phyloP scores from a whole-genome alignment of 352 stramenopile species.

The Aphanomyces euteiches region DNA sequence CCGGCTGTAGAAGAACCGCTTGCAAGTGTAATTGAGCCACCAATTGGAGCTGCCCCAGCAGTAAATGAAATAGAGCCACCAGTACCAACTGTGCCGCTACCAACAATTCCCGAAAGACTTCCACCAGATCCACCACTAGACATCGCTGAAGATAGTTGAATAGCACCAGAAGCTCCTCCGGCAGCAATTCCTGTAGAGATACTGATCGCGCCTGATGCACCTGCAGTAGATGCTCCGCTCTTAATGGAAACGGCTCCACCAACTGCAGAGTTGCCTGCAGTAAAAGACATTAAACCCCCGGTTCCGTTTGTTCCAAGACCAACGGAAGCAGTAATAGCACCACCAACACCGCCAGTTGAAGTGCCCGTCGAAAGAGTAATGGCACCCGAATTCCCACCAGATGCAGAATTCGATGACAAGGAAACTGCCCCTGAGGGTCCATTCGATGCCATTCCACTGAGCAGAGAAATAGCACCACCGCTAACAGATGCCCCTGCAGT shows the following conservation, averaged over 20 bases:
- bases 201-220: slow-evolving; percentile 31
- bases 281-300: slow-evolving; percentile 35
- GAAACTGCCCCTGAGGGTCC: slow-evolving; percentile 4
- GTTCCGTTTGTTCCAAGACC: slow-evolving; percentile 22
- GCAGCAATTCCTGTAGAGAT: slow-evolving; percentile 32
- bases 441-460: slow-evolving; percentile 23
- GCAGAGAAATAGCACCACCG: slow-evolving; percentile 25
- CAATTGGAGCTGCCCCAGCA: slow-evolving; percentile 4
- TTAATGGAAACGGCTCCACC: slow-evolving; percentile 34
- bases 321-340: slow-evolving; percentile 32
- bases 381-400: slow-evolving; percentile 3
- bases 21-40: background rate
- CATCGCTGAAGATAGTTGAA: slow-evolving; percentile 30
- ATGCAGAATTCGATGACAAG: background rate
- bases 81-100: slow-evolving; percentile 14
- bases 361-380: slow-evolving; percentile 4
- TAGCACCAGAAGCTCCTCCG: slow-evolving; percentile 31
- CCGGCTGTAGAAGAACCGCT: slow-evolving; percentile 20
- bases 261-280: slow-evolving; percentile 30
- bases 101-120: background rate
- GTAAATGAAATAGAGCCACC: slow-evolving; percentile 30
- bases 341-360: slow-evolving; percentile 25
- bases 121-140: slow-evolving; percentile 23
- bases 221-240: slow-evolving; percentile 32
- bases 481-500: slow-evolving; percentile 7